Base-by-base conservation (phyloP, 192 early-diverging fungal species). In the Oehlia diaphana region DNA sequence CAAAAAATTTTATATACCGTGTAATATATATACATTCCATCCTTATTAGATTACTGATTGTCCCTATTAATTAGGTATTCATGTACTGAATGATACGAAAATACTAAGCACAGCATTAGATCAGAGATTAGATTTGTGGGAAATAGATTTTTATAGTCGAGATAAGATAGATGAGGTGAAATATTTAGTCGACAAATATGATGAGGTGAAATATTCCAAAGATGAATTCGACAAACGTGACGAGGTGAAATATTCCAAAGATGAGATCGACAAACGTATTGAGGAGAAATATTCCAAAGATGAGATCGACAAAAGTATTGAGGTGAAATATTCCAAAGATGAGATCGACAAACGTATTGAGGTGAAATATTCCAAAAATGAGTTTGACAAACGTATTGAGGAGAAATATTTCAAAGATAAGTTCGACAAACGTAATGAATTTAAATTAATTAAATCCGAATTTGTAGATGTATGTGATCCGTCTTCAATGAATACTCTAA, bases 381-480 rank as follows among this genome's bases (percentile, higher is more conserved):
- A 4, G 19, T 76, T 19, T 6, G 19, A 28, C 35, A 14, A 53
- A 21, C 7, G 33, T 19, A 26, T 39, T 44, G 77, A 2, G 31
- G 31, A 1, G 28, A 31, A 31, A 31, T 31, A 31, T 12, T 2
- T 8, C 35, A 74, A 28, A 58, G 70, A 26, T 42, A 67, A 4
- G n/a, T 74, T 19, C 9, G 19, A 28, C 35, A 14, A 53, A 21
- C 7, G 33, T 19, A 35, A 49, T 44, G 77, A 2, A n/a, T 39
- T 88, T 8, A 79, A 83, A 14, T 69, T 87, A 42, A 61, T 79
- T 9, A 81, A 86, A 21, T 83, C 88, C 12, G 76, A 84, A 13
- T 92, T 86, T 79, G 82, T 90, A 9, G 87, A 94, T 75, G 89
- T 94, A 9, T 88, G 91, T 28, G 92, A 94, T 81, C 88, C 91